These are phyloP conservation scores for Cladosporium colombiae DNA, from an alignment of 2,329 filamentous ascomycete genomes.

Conservation along the genomic window DNA sequence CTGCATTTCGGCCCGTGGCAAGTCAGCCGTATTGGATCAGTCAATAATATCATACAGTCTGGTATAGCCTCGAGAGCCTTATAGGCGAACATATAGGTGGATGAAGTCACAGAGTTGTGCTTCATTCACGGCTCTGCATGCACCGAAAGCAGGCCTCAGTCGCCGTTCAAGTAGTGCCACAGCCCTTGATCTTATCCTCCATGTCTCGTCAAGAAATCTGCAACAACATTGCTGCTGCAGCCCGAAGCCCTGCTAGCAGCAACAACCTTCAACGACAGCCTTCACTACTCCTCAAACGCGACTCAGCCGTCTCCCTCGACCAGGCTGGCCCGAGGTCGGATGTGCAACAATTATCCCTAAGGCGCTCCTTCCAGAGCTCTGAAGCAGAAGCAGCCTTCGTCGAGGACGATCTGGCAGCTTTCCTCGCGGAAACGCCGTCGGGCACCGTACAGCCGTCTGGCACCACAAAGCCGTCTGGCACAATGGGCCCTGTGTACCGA, in stretches of 20 bases:
- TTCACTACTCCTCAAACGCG: slow-evolving; percentile 9
- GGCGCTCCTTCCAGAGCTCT: slow-evolving; percentile 18
- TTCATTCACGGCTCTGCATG: slow-evolving; percentile 11
- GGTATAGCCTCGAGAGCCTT: background rate
- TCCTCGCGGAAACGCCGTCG: slow-evolving; percentile 12
- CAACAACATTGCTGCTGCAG: slow-evolving; percentile 13
- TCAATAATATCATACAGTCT: background rate
- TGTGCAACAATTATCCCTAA: slow-evolving; percentile 4
- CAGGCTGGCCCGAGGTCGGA: slow-evolving; percentile 13
- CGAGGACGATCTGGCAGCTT: slow-evolving; percentile 22
- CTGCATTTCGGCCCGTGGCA: slow-evolving; percentile 17
- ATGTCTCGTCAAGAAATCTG: slow-evolving; percentile 21
- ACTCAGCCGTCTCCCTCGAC: slow-evolving; percentile 13
- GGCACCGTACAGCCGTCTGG: background rate
- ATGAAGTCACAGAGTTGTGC: slow-evolving; percentile 13
- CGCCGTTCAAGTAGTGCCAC: slow-evolving; percentile 26
- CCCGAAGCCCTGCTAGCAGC: slow-evolving; percentile 6
- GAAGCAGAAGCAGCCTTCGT: slow-evolving; percentile 10
- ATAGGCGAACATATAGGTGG: slow-evolving; percentile 5
- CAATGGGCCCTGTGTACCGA: slow-evolving; percentile 18
- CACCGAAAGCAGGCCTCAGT: slow-evolving; percentile 25
- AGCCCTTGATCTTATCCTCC: slow-evolving; percentile 27
- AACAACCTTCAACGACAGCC: slow-evolving; percentile 7
- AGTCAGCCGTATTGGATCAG: background rate
- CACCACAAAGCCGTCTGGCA: slow-evolving; percentile 1